Evolutionary conservation across 1,284 basidiomycete genomes (phyloP).

Genomic region (Pseudozyma hubeiensis): DNA sequence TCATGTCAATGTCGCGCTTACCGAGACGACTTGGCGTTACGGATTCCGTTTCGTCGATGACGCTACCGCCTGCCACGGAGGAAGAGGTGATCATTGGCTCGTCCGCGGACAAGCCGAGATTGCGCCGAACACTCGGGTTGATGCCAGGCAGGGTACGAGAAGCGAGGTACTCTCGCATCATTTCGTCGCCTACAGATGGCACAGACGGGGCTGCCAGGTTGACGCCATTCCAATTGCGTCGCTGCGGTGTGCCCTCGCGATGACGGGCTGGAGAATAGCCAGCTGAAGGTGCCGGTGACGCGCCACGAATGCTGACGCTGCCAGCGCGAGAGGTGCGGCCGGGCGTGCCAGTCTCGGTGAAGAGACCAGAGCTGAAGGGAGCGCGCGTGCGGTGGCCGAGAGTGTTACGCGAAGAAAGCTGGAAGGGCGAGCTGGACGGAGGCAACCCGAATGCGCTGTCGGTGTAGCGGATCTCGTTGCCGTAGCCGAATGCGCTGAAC

Average conservation of each 20-base stretch:
- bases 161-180: constrained; percentile 53
- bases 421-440: constrained; percentile 48
- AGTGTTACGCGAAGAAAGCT: constrained; percentile 44
- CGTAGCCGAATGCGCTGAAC: constrained; percentile 53
- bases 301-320: constrained; percentile 27
- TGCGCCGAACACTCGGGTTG: constrained; percentile 27
- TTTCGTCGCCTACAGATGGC: constrained; percentile 51
- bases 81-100: constrained; percentile 27
- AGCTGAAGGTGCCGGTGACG: constrained; percentile 33
- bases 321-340: constrained; percentile 30
- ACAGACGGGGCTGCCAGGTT: constrained; percentile 50
- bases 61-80: constrained; percentile 28
- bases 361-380: constrained; percentile 23
- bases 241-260: constrained; percentile 33
- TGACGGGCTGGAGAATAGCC: constrained; percentile 26
- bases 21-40: constrained; percentile 39
- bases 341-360: constrained; percentile 23
- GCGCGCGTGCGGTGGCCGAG: constrained; percentile 15
- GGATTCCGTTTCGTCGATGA: constrained; percentile 38
- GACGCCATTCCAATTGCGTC: constrained; percentile 59
- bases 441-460: constrained; percentile 45
- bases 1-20: constrained; percentile 52
- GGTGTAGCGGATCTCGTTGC: constrained; percentile 48
- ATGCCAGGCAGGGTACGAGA: constrained; percentile 44
- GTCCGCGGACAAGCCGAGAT: constrained; percentile 15